These are phyloP conservation scores for Colletotrichum costaricense DNA, from an alignment of 2,329 filamentous ascomycete genomes.

Conservation along the genomic window DNA sequence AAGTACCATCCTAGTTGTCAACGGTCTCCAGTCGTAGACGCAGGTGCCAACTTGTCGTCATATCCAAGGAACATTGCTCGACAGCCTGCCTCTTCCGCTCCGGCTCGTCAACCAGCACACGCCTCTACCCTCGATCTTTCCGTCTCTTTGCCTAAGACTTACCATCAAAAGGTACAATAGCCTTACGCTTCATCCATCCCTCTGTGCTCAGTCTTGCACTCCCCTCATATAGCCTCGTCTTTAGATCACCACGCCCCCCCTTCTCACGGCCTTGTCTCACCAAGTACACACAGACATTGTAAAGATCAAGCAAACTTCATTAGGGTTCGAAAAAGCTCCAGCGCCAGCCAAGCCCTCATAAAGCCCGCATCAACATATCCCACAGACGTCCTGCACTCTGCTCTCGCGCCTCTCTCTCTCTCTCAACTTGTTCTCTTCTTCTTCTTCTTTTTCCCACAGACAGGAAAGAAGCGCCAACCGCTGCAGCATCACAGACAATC, in stretches of 20 bases:
- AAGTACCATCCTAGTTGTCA: conserved; percentile 19
- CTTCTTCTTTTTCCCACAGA: conserved; percentile 10
- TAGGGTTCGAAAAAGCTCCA: not conserved
- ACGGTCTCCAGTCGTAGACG: not conserved
- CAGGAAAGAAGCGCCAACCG: conserved; percentile 3
- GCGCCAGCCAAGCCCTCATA: conserved; percentile 22
- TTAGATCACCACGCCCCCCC: not conserved
- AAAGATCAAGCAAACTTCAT: conserved; percentile 2
- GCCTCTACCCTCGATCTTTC: not conserved
- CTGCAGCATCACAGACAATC: conserved; percentile 28
- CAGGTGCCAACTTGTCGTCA: conserved; percentile 23
- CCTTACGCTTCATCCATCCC: not conserved
- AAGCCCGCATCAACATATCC: conserved; percentile 30
- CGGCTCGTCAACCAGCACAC: not conserved
- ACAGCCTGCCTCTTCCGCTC: not conserved
- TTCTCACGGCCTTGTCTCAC: conserved; percentile 30
- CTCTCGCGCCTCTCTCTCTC: conserved; percentile 1
- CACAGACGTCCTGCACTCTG: conserved; percentile 24
- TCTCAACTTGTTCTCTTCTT: not conserved
- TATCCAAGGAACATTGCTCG: conserved; percentile 14
- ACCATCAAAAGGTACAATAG: not conserved
- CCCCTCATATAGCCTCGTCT: conserved; percentile 11
- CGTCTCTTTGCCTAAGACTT: not conserved
- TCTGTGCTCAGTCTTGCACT: not conserved
- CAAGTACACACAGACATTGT: conserved; percentile 28